Percentiles rank a stretch among this genome's conserved stretches.
phyloP scores from a whole-genome alignment of 2,329 filamentous ascomycete genomes.

The Aspergillus cejpii region DNA sequence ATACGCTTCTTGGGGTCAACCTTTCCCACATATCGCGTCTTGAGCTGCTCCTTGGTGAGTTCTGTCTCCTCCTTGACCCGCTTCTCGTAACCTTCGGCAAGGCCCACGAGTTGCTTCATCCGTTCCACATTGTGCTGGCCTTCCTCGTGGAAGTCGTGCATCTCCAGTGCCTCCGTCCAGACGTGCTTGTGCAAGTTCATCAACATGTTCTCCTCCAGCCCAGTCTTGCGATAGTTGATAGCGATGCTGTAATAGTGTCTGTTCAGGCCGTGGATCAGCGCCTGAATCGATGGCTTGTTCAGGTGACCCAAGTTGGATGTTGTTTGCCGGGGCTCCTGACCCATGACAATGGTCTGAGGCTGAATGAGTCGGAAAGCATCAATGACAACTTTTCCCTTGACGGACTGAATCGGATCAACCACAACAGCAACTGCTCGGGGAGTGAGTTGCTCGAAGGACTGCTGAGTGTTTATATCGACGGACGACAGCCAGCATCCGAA shows the following conservation, averaged over 20 bases:
- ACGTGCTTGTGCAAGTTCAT: constrained; percentile 99
- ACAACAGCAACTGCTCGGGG: constrained; percentile 95
- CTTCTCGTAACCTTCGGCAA: constrained; percentile 97
- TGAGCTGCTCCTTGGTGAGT: constrained; percentile 91
- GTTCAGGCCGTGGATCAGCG: constrained; percentile 95
- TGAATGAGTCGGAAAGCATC: constrained; percentile 98
- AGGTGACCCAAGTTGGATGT: constrained; percentile 96
- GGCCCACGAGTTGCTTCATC: constrained; percentile 75
- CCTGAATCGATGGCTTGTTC: constrained; percentile 99
- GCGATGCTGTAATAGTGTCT: constrained; percentile 98
- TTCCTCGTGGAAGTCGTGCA: constrained; percentile 89
- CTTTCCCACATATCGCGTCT: constrained; percentile 98
- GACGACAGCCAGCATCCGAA: constrained; percentile 99
- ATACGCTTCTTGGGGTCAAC: constrained; percentile 94
- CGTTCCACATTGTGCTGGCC: constrained; percentile 79
- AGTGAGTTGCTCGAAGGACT: constrained; percentile 98
- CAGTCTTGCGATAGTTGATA: constrained; percentile 97
- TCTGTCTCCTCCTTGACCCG: constrained; percentile 98
- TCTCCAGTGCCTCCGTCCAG: constrained; percentile 95
- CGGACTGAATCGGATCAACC: constrained; percentile 96
- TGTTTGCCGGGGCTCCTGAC: constrained; percentile 93
- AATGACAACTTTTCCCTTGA: constrained; percentile 99
- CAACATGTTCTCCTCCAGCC: constrained; percentile 97
- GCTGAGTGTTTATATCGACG: constrained; percentile 98
- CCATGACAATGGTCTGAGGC: constrained; percentile 94